A percentile compares a stretch with the other conserved stretches of the same genome.
Evolutionary conservation across 2,329 filamentous ascomycete genomes (phyloP).

Genomic region (Alternaria ethzedia): DNA sequence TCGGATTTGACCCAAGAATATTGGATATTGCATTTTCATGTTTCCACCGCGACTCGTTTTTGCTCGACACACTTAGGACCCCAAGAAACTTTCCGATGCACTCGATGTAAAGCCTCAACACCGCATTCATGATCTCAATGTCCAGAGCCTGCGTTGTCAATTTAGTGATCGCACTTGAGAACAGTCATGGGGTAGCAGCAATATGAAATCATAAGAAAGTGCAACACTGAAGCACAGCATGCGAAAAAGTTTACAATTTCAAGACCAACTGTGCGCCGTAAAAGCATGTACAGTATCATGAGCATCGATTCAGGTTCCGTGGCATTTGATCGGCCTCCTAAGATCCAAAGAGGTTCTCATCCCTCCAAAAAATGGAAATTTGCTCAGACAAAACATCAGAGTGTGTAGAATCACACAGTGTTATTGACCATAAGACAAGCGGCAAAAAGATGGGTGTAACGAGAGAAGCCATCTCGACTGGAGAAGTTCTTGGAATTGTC

Average conservation of each 20-base stretch:
- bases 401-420: neutral
- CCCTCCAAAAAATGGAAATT: neutral
- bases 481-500: neutral
- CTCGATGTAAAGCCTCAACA: neutral
- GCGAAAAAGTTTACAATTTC: neutral
- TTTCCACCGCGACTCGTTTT: neutral
- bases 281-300: neutral
- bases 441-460: neutral
- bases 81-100: neutral
- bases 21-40: neutral
- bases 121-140: neutral
- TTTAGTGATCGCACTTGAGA: neutral
- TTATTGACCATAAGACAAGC: neutral
- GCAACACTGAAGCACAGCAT: neutral
- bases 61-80: neutral
- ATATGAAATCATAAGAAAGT: neutral
- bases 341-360: neutral
- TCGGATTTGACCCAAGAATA: neutral
- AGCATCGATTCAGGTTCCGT: neutral
- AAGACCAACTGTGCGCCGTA: neutral
- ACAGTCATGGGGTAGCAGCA: neutral
- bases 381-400: neutral
- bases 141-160: neutral
- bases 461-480: neutral
- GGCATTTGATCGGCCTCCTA: neutral